Evolutionary conservation across 2,329 filamentous ascomycete species (phyloP), one percentile per base, ranked within the genome.

Genomic region (Amesomyces nigricolor): DNA sequence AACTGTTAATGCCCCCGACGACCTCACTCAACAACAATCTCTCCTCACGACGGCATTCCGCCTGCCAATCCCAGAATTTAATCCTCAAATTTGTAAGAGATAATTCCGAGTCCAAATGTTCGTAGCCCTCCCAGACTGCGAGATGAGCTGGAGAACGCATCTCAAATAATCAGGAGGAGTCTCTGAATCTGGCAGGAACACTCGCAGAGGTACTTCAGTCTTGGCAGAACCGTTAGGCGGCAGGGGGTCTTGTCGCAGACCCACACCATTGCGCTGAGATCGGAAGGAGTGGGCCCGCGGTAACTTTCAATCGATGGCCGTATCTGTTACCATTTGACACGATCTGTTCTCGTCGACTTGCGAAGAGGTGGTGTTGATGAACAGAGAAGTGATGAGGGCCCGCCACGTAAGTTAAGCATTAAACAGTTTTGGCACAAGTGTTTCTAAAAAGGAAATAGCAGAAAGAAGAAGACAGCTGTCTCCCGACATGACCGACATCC

Each of bases 331-430:
- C 22, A 26, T 26, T 26, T 26, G 22, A 26, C 22, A 5, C 19
- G 16, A 16, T 2, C 6, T 17, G 14, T 11, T 7, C 11, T n/a
- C 17, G 11, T 22, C 10, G 37, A 29, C 4, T 29, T 3, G 35
- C 5, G 19, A 32, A 14, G 4, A 14, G 9, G 17, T 29, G 11
- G 32, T 35, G 32, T 35, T 35, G 32, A 13, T 3, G 32, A 35
- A 35, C 3, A 4, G 10, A 45, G n/a, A 19, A 14, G n/a, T 19
- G 16, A 30, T 45, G 4, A 55, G 52, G 44, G 39, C 52, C 44
- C 17, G 56, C 52, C 56, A 42, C 32, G 30, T 9, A n/a, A 32
- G 42, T 37, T 51, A 58, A 48, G 51, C 47, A 58, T 58, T 58
- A 57, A 54, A 46, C 32, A 48, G 29, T 17, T 48, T 29, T 48